These are phyloP conservation scores for Didymella pomorum DNA, from an alignment of 2,329 filamentous ascomycete genomes.

Conservation along the genomic window DNA sequence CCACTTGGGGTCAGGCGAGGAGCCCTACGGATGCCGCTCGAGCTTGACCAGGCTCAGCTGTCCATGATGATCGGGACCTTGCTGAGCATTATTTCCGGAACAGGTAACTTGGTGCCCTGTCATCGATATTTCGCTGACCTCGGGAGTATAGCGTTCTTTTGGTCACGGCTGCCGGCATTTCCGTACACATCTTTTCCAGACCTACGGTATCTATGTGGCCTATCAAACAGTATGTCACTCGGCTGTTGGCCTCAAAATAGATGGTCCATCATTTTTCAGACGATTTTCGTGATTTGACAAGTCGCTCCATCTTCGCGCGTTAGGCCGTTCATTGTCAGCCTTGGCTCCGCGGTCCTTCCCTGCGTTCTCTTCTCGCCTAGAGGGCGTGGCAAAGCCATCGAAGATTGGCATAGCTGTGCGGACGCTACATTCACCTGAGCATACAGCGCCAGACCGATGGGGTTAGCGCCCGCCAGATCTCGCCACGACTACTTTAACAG, in stretches of 20 bases:
- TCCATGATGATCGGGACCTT: not conserved
- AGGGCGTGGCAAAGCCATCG: constrained; percentile 8
- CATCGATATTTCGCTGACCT: constrained; percentile 17
- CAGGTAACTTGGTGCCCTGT: constrained; percentile 9
- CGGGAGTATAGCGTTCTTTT: constrained; percentile 16
- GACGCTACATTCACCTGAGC: constrained; percentile 1
- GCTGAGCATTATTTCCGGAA: constrained; percentile 19
- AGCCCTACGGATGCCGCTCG: constrained; percentile 4
- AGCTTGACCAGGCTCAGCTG: constrained; percentile 9
- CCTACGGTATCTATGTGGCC: constrained; percentile 22
- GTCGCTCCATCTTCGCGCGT: constrained; percentile 20
- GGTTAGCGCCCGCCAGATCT: constrained; percentile 5
- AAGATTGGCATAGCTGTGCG: constrained; percentile 8
- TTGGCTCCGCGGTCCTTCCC: not conserved
- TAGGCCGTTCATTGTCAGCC: constrained; percentile 17
- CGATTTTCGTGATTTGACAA: constrained; percentile 7
- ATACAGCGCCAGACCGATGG: constrained; percentile 3
- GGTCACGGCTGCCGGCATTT: constrained; percentile 26
- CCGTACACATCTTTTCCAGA: constrained; percentile 16
- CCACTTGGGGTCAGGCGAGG: constrained; percentile 5
- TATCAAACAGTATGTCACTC: constrained; percentile 3
- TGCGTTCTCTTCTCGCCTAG: not conserved
- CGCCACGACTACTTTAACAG: constrained; percentile 3
- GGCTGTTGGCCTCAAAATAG: constrained; percentile 8
- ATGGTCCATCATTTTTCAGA: not conserved